Evolutionary conservation across 768 basidiomycete genomes (phyloP), one percentile per base, ranked within the genome.

Genomic region (Phlegmacium glaucopus): DNA sequence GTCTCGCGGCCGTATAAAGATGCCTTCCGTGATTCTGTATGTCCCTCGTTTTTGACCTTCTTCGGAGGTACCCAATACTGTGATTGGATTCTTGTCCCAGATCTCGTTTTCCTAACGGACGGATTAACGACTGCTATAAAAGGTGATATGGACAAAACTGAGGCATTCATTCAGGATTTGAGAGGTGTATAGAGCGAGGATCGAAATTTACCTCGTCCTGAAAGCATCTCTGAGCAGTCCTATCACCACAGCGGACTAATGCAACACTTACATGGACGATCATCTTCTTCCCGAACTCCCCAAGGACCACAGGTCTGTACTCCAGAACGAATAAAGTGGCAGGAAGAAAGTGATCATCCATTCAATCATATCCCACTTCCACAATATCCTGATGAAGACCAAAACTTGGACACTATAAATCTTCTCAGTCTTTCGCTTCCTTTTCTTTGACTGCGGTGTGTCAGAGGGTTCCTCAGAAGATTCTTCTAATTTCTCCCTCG

Each of bases 121-220:
- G 40, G 12, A 30, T 55, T 9, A 48, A n/a, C n/a, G 42, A 29
- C 10, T 34, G 28, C 40, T 46, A 30, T 12, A 38, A 12, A 13
- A 35, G 11, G 17, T 7, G 29, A 7, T 47, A 41, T 38, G 35
- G 35, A 26, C 29, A 30, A 18, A 39, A 74, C 83, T 56, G 66
- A 93, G 90, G 59, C 95, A 96, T 55, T 96, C 94, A 49, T 90
- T 96, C 96, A 98, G 0, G 87, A 91, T 71, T 97, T 97, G 55
- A 97, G 77, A 8, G 95, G n/a, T n/a, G 95, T 55, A 99, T 97
- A 6, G 83, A 78, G 9, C 85, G 78, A 4, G 94, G 90, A 68
- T 99, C 94, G 44, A 97, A 99, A 66, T 93, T 94, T 62, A 96
- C 95, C 66, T 98, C 95, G 55, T 98, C 96, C 92, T 94, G 49